These are phyloP conservation scores for Gynochthodes officinalis DNA, from an alignment of 257 asterid genomes.

Conservation along the genomic window DNA sequence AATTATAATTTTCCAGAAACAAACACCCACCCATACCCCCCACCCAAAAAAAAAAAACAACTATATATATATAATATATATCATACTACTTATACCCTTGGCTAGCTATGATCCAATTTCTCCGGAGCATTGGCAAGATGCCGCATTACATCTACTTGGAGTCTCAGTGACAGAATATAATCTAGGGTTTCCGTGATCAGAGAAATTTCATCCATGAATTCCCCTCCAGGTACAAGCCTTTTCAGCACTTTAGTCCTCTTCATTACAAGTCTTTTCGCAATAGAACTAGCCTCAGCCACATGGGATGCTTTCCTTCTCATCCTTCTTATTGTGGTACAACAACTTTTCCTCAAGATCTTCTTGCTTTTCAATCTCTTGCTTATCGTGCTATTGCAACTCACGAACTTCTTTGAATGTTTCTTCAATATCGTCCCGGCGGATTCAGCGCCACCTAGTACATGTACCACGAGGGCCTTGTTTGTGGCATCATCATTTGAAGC, in stretches of 20 bases:
- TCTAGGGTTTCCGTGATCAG: slow-evolving; percentile 91
- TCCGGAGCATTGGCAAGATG: slow-evolving; percentile 49
- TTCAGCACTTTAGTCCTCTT: slow-evolving; percentile 62
- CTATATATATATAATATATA: neutral
- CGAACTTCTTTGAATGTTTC: neutral
- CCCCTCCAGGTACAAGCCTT: slow-evolving; percentile 79
- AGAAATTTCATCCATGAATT: slow-evolving; percentile 49
- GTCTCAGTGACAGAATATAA: slow-evolving; percentile 57
- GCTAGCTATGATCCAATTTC: slow-evolving; percentile 30
- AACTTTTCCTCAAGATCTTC: slow-evolving; percentile 41
- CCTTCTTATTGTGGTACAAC: slow-evolving; percentile 16
- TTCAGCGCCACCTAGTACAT: slow-evolving; percentile 34
- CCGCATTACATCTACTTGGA: slow-evolving; percentile 88
- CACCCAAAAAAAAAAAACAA: neutral
- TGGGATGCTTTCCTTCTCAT: slow-evolving; percentile 7
- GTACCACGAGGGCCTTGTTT: slow-evolving; percentile 25
- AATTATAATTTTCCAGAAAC: too few relatives aligned
- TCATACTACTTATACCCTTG: neutral
- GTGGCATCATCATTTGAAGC: slow-evolving; percentile 25
- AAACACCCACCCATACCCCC: too few relatives aligned
- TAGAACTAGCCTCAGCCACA: slow-evolving; percentile 19
- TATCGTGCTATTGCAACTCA: neutral
- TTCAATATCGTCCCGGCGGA: neutral
- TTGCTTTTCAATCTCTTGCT: slow-evolving; percentile 32
- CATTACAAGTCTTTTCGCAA: slow-evolving; percentile 49